Evolutionary conservation across 2,329 filamentous ascomycete genomes (phyloP).

Genomic region (Phialophora expanda): DNA sequence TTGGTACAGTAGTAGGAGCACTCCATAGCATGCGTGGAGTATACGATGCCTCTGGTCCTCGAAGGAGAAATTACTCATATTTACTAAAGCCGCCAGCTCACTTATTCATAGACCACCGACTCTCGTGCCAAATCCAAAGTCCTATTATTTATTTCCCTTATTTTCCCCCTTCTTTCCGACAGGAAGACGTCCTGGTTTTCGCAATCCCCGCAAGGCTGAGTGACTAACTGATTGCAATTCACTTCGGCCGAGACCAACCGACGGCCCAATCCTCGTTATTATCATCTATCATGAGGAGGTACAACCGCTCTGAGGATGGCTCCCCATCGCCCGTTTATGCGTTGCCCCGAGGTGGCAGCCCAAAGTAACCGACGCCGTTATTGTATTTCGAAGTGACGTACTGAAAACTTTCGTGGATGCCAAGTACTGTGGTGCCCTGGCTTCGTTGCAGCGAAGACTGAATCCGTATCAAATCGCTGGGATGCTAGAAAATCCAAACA

Average conservation of each 20-base stretch:
- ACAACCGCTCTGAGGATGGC: neutral
- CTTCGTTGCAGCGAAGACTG: neutral
- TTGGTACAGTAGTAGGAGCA: too few relatives aligned
- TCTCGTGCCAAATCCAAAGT: neutral
- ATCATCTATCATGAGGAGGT: neutral
- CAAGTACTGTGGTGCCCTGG: conserved; percentile 15
- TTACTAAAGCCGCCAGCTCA: too few relatives aligned
- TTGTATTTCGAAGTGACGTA: neutral
- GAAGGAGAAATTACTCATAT: neutral
- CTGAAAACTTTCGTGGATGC: neutral
- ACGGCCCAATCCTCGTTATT: neutral
- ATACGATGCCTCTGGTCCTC: neutral
- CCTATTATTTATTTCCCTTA: neutral
- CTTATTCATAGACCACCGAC: too few relatives aligned
- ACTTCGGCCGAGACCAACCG: neutral
- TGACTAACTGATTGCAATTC: neutral
- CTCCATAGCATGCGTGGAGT: neutral
- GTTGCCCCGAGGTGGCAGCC: neutral
- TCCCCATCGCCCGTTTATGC: neutral
- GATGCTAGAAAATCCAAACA: conserved; percentile 38
- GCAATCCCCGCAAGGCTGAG: too few relatives aligned
- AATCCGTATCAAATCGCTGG: conserved; percentile 8
- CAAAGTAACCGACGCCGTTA: neutral
- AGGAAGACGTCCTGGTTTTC: too few relatives aligned
- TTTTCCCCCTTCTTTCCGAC: neutral